Evolutionary conservation across 495 filamentous ascomycete species (phyloP).

Genomic region (Amphirosellinia nigrospora): DNA sequence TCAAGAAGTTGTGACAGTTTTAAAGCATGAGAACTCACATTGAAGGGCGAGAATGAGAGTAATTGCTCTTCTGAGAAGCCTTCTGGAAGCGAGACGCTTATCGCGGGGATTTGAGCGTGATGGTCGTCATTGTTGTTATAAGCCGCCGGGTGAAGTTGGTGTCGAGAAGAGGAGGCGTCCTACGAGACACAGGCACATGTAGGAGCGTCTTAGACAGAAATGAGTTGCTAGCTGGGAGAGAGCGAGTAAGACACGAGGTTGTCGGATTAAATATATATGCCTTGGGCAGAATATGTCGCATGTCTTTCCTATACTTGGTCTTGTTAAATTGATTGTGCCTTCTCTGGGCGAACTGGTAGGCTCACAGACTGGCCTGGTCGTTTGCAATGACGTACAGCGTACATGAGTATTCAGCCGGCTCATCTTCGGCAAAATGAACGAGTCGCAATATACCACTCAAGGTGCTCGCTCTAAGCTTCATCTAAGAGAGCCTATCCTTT

Average conservation of each 20-base stretch:
- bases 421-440: slow-evolving; percentile 14
- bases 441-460: neutral
- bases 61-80: slow-evolving; percentile 68
- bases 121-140: slow-evolving; percentile 49
- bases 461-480: neutral
- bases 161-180: neutral
- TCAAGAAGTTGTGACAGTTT: no score
- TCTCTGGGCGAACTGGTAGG: neutral
- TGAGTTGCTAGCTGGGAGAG: neutral
- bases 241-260: neutral
- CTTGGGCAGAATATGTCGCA: neutral
- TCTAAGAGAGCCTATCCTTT: neutral
- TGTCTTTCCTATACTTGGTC: neutral
- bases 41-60: slow-evolving; percentile 74
- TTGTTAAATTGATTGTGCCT: neutral
- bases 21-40: slow-evolving; percentile 45
- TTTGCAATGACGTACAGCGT: neutral
- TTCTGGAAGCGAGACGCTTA: slow-evolving; percentile 62
- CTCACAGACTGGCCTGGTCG: neutral
- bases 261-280: neutral
- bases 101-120: slow-evolving; percentile 52
- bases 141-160: neutral
- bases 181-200: neutral
- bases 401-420: neutral
- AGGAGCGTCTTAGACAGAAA: neutral